A percentile compares a stretch with the other conserved stretches of the same genome.
Evolutionary conservation across 176 grass and related monocot genomes (phyloP).

Genomic region (bread wheat (Triticum aestivum)): DNA sequence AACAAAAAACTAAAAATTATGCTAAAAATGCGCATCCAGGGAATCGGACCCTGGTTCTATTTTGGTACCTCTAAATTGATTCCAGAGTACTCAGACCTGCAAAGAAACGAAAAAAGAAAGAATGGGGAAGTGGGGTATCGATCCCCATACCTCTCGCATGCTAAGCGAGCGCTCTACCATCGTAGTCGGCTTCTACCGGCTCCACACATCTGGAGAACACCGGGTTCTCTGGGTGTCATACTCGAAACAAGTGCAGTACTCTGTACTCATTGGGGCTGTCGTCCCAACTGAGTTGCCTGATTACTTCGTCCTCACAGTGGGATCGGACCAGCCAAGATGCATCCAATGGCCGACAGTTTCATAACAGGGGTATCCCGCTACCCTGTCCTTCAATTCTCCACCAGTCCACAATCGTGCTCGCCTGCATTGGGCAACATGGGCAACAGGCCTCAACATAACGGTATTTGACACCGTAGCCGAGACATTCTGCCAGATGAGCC

Average conservation of each 20-base stretch:
- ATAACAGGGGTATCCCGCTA: too few relatives aligned
- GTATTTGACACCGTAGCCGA: neutral
- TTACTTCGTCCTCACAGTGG: neutral
- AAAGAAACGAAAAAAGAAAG: too few relatives aligned
- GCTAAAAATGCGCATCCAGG: too few relatives aligned
- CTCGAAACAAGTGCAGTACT: neutral
- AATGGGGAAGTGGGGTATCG: constrained; percentile 88
- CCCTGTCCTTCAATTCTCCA: too few relatives aligned
- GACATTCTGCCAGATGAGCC: neutral
- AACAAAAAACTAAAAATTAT: too few relatives aligned
- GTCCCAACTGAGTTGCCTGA: neutral
- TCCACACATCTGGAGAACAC: neutral
- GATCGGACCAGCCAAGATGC: neutral
- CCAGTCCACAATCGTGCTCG: too few relatives aligned
- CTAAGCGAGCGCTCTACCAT: constrained; percentile 99
- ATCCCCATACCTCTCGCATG: constrained; percentile 99
- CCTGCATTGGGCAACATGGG: too few relatives aligned
- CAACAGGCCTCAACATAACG: too few relatives aligned
- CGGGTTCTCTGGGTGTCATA: neutral
- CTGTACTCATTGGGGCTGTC: too few relatives aligned
- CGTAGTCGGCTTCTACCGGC: neutral
- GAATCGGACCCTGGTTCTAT: too few relatives aligned
- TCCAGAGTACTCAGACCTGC: too few relatives aligned
- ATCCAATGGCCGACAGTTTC: neutral
- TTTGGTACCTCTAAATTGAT: too few relatives aligned